Evolutionary conservation across 1,139 yeast genomes (phyloP).

Genomic region (Geotrichum reessii): DNA sequence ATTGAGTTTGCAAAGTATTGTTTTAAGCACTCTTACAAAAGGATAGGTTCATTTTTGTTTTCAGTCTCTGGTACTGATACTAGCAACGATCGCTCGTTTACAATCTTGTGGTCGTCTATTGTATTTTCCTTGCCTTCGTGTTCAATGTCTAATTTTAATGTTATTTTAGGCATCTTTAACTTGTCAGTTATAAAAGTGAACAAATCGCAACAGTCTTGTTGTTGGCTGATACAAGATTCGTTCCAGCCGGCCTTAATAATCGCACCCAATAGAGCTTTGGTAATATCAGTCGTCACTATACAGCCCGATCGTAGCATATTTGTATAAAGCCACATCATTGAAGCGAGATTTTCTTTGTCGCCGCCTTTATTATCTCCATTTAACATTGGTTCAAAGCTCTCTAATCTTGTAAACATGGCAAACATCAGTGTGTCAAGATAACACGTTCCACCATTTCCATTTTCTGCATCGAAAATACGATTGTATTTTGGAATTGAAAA

Average conservation of each 20-base stretch:
- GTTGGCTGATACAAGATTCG: constrained; percentile 24
- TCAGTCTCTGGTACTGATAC: constrained; percentile 58
- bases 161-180: constrained; percentile 65
- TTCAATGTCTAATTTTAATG: constrained; percentile 68
- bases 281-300: constrained; percentile 55
- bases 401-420: constrained; percentile 66
- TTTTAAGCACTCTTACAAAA: constrained; percentile 68
- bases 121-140: constrained; percentile 67
- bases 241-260: constrained; percentile 36
- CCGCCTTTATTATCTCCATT: constrained; percentile 35
- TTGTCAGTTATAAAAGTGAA: constrained; percentile 64
- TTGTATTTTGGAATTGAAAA: constrained; percentile 17
- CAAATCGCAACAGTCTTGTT: constrained; percentile 64
- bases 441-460: constrained; percentile 68
- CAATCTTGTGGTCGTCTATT: constrained; percentile 62
- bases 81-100: constrained; percentile 62
- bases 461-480: constrained; percentile 56
- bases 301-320: constrained; percentile 63
- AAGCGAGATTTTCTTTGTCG: constrained; percentile 42
- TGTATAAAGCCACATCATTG: constrained; percentile 58
- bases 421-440: constrained; percentile 66
- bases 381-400: constrained; percentile 62
- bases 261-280: constrained; percentile 39
- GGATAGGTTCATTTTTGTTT: constrained; percentile 39
- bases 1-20: constrained; percentile 68